Conservation (phyloP, 1,139 yeast species). For the Yamadazyma atmosphaerica region DNA sequence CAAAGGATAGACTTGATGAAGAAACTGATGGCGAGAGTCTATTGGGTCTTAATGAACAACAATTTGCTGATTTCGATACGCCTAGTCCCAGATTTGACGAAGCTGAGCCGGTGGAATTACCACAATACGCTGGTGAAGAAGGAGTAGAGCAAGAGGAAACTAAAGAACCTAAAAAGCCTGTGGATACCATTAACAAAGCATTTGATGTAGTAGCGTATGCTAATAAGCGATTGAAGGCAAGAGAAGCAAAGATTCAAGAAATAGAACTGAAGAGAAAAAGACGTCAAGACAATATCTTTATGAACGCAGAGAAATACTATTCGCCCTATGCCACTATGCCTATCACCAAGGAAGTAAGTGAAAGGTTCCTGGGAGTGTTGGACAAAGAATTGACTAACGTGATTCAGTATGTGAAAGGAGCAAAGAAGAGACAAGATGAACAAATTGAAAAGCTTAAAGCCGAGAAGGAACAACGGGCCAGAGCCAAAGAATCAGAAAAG, state of each 20-base stretch:
- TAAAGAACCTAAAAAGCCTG: conserved; percentile 7
- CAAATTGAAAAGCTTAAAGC: conserved; percentile 22
- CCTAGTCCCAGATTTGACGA: conserved; percentile 18
- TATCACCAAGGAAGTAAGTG: conserved; percentile 26
- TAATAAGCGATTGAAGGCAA: conserved; percentile 36
- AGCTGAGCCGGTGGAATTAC: conserved; percentile 13
- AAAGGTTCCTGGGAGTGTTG: conserved; percentile 26
- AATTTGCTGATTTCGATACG: conserved; percentile 19
- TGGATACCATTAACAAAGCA: conserved; percentile 21
- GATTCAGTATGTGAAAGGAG: conserved; percentile 33
- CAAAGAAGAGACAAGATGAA: conserved; percentile 28
- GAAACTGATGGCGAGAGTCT: conserved; percentile 23
- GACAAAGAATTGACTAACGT: conserved; percentile 37
- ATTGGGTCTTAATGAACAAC: conserved; percentile 21
- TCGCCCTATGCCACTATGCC: conserved; percentile 36
- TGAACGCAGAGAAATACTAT: conserved; percentile 47
- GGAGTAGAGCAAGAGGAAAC: conserved; percentile 10
- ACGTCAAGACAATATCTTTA: conserved; percentile 35
- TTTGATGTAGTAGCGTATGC: conserved; percentile 63
- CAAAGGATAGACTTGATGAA: conserved; percentile 20
- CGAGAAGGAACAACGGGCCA: conserved; percentile 23
- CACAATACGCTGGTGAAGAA: conserved; percentile 18
- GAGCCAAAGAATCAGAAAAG: conserved; percentile 19
- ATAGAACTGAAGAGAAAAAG: conserved; percentile 21
- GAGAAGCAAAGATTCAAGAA: conserved; percentile 19